Base-by-base conservation (phyloP, 2,329 filamentous ascomycete genomes). In the Botrytis galanthina region DNA sequence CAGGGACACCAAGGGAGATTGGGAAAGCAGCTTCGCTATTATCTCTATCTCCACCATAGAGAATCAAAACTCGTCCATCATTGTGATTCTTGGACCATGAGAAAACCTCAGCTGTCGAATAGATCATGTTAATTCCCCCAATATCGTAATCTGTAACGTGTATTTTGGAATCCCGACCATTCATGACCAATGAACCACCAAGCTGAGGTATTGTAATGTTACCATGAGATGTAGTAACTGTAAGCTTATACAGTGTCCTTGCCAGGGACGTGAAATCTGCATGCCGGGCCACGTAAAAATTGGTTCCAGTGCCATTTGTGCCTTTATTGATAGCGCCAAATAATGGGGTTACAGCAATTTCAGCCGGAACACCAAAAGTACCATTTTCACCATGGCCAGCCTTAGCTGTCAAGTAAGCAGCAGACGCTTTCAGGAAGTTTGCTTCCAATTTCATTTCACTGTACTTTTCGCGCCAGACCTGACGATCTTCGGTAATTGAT, bases 271-370 rank as follows among this genome's bases (percentile, higher is more conserved):
- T 74, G 32, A 91, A 93, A 70, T 89, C 86, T 0, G 86, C 82
- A 78, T 95, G 92, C 32, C 91, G 85, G 3, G 89, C 82, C 1
- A 94, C 85, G 79, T 89, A 93, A 81, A 92, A 92, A 29, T 83
- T 86, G 3, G 85, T 84, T 0, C 83, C 84, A 0, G 87, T 87
- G 46, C 80, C 80, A 60, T 87, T 84, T 54, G 20, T 37, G 7
- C 37, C 60, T 2, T 48, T 48, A 35, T 66, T 66, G 16, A 66
- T 35, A 26, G 63, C 44, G 46, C 85, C 86, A 4, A 86, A 82
- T 2, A 93, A 80, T 0, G 89, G 89, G 0, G 91, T 93, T 5
- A 90, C 83, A 1, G 87, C 86, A 73, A 95, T 92, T 10, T 85
- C 83, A 14, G 87, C 85, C 8, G 86, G 87, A 77, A 90, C 90